Conservation (phyloP, 2,329 filamentous ascomycete genomes). For the Dendrostoma leiphaemia region DNA sequence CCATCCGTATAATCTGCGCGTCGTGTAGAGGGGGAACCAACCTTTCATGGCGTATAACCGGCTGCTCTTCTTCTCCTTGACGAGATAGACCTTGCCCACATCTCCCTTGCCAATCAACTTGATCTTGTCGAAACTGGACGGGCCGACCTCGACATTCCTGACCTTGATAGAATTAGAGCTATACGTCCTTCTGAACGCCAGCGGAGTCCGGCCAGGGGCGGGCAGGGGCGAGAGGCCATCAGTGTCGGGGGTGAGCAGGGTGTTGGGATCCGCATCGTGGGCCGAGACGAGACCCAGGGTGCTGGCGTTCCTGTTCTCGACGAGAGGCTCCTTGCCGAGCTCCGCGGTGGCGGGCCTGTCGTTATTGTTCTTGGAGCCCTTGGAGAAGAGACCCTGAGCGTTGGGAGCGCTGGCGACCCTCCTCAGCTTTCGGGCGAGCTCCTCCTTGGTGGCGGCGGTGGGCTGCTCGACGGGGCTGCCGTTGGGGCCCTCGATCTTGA, state of each 20-base stretch:
- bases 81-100: conserved; percentile 96
- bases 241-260: conserved; percentile 40
- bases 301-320: conserved; percentile 52
- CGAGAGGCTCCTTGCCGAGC: conserved; percentile 76
- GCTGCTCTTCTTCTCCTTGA: conserved; percentile 95
- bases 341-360: conserved; percentile 82
- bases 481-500: conserved; percentile 69
- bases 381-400: conserved; percentile 83
- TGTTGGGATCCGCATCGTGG: conserved; percentile 35
- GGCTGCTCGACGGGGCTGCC: conserved; percentile 65
- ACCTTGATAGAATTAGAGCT: conserved; percentile 99
- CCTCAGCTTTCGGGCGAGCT: conserved; percentile 86
- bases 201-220: conserved; percentile 63
- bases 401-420: conserved; percentile 96
- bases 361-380: conserved; percentile 52
- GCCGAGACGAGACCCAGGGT: conserved; percentile 46
- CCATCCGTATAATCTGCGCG: no score
- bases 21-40: conserved; percentile 44
- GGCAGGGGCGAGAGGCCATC: conserved; percentile 62
- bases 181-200: conserved; percentile 90
- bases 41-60: conserved; percentile 98
- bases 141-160: conserved; percentile 92
- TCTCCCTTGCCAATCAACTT: conserved; percentile 99
- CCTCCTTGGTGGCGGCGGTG: conserved; percentile 82
- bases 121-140: conserved; percentile 97